Base-by-base conservation (phyloP, 352 stramenopile species). In the Halophytophthora polymorphica region DNA sequence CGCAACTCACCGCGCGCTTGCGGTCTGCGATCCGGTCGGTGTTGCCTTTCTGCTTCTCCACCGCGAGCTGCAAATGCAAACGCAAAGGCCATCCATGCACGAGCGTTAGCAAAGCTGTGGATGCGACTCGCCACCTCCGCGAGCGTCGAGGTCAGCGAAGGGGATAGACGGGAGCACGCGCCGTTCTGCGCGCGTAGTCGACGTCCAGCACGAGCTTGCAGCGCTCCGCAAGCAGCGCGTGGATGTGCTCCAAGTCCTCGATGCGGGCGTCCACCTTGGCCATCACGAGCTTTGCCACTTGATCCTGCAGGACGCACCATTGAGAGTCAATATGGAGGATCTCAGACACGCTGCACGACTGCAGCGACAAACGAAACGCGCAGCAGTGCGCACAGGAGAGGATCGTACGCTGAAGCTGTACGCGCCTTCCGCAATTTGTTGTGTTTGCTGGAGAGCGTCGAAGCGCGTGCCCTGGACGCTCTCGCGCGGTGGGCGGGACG, bases 141-240 rank as follows among this genome's bases (percentile, higher is more conserved):
- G 39, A 44, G 48, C 13, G 22, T 12, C 0, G n/a, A 45, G 4
- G n/a, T 4, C 7, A 38, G 15, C 3, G 3, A 3, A 17, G 33
- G 8, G 22, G 36, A 22, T 14, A 37, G 25, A 25, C n/a, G n/a
- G n/a, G 13, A 33, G 0, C 1, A 41, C 46, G 47, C 25, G 88
- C 80, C 58, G 64, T 83, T 21, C 80, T 73, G 35, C 85, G 80
- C 2, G 75, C 77, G 53, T 91, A 91, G 53, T 91, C 77, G 15
- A 88, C 60, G 17, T 88, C 80, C 15, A 88, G 48, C 39, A 86
- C 71, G 14, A 88, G 54, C n/a, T 77, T 72, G 3, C 45, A 45
- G 11, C 73, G 71, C 8, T 79, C 58, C n/a, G 61, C 44, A 18
- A 91, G 73, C 23, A 80, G 50, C 6, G 35, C 48, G 38, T 71